phyloP scores from a whole-genome alignment of 805 yeast species.

The Saccharomycopsis oosterbeekiorum region DNA sequence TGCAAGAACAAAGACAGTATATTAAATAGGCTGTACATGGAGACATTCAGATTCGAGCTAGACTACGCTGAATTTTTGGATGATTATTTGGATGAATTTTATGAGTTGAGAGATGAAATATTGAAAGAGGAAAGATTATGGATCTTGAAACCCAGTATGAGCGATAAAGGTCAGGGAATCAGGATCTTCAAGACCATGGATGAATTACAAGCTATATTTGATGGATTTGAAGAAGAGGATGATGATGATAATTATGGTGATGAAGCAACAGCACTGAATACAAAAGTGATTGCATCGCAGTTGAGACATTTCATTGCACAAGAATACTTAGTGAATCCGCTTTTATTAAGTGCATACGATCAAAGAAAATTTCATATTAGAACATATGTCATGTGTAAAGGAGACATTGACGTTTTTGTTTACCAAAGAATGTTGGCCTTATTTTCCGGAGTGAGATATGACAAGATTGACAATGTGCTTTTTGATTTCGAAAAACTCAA shows the following conservation, averaged over 20 bases:
- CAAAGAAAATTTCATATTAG: constrained; percentile 82
- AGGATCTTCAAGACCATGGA: constrained; percentile 68
- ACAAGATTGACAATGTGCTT: constrained; percentile 26
- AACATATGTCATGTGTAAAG: constrained; percentile 67
- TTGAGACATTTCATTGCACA: constrained; percentile 87
- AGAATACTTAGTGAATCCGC: constrained; percentile 61
- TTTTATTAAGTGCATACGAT: constrained; percentile 50
- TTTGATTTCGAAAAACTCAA: constrained; percentile 27
- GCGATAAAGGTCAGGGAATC: constrained; percentile 95
- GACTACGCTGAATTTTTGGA: constrained; percentile 95
- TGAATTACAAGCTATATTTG: constrained; percentile 74
- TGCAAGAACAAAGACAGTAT: constrained; percentile 68
- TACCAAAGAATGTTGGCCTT: constrained; percentile 72
- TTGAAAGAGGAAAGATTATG: constrained; percentile 47
- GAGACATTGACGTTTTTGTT: constrained; percentile 69
- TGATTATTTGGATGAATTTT: constrained; percentile 86
- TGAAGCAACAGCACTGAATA: constrained; percentile 27
- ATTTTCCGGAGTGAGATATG: constrained; percentile 55
- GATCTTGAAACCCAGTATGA: constrained; percentile 95
- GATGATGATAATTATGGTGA: constrained; percentile 53
- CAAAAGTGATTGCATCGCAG: constrained; percentile 64
- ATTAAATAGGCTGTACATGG: constrained; percentile 55
- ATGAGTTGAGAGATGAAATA: constrained; percentile 75
- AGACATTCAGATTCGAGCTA: constrained; percentile 69
- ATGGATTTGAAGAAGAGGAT: constrained; percentile 72